These are phyloP conservation scores for Pseudocercospora crystallina DNA, from an alignment of 2,329 filamentous ascomycete genomes.

Conservation along the genomic window DNA sequence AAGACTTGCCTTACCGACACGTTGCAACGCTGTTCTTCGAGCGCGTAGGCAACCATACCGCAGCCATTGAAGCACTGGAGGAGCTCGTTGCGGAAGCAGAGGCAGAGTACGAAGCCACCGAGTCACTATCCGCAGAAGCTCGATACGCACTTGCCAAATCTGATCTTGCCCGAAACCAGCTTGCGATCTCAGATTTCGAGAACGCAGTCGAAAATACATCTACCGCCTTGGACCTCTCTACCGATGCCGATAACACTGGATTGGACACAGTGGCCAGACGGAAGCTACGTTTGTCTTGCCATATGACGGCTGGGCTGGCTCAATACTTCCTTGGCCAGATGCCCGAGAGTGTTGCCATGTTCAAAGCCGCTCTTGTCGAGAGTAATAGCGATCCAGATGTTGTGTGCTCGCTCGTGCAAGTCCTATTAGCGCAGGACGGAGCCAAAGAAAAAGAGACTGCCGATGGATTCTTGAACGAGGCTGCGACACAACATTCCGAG, in stretches of 20 bases:
- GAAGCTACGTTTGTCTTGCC: constrained; percentile 76
- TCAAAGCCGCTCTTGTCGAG: constrained; percentile 76
- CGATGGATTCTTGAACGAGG: constrained; percentile 74
- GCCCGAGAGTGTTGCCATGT: constrained; percentile 72
- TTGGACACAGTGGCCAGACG: constrained; percentile 64
- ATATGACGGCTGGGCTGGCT: constrained; percentile 81
- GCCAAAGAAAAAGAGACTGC: constrained; percentile 73
- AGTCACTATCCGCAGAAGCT: constrained; percentile 71
- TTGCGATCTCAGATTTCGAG: constrained; percentile 66
- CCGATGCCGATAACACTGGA: constrained; percentile 64
- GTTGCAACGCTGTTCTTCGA: constrained; percentile 80
- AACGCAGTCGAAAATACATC: constrained; percentile 77
- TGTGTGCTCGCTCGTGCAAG: constrained; percentile 82
- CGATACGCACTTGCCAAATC: constrained; percentile 80
- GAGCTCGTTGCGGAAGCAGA: constrained; percentile 70
- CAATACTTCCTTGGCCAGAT: constrained; percentile 69
- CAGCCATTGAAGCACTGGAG: constrained; percentile 64
- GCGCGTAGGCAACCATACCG: constrained; percentile 66
- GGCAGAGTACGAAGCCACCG: constrained; percentile 77
- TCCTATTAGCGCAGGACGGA: constrained; percentile 86
- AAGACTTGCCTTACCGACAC: constrained; percentile 72
- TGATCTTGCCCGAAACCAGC: constrained; percentile 80
- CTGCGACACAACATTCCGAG: constrained; percentile 69
- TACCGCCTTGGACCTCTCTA: constrained; percentile 73
- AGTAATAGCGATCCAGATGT: constrained; percentile 76